These are phyloP conservation scores for Pseudogymnoascus sp. DNA, from an alignment of 2,329 filamentous ascomycete genomes.

Conservation along the genomic window DNA sequence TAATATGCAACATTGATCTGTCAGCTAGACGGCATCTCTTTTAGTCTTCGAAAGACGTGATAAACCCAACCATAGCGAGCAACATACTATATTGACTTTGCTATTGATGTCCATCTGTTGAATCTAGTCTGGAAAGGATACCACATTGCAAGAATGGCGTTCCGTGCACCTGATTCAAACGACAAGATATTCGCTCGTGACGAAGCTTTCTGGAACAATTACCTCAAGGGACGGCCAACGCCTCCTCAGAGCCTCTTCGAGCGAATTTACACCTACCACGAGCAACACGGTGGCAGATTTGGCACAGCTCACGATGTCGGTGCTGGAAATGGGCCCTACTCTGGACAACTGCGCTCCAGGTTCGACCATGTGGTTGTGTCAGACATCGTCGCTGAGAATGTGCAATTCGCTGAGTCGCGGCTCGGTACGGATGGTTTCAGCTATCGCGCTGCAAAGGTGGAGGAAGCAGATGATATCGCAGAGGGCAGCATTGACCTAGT, in stretches of 20 bases:
- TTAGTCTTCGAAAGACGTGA: too few relatives aligned
- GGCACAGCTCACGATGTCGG: slow-evolving; percentile 20
- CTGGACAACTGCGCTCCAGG: slow-evolving; percentile 12
- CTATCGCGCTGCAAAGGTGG: slow-evolving; percentile 15
- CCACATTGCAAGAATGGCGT: not conserved
- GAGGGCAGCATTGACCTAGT: slow-evolving; percentile 14
- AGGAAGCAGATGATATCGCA: slow-evolving; percentile 16
- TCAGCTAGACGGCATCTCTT: too few relatives aligned
- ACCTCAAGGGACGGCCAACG: slow-evolving; percentile 19
- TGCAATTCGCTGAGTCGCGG: slow-evolving; percentile 15
- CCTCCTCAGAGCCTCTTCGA: slow-evolving; percentile 18
- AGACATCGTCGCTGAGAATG: slow-evolving; percentile 17
- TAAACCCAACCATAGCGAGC: too few relatives aligned
- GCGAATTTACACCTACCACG: slow-evolving; percentile 21
- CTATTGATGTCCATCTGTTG: too few relatives aligned
- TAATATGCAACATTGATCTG: too few relatives aligned
- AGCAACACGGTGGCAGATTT: slow-evolving; percentile 8
- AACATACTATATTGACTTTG: too few relatives aligned
- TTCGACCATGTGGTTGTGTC: slow-evolving; percentile 22
- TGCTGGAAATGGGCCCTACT: slow-evolving; percentile 20
- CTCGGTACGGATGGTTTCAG: slow-evolving; percentile 12
- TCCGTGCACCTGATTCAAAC: not conserved
- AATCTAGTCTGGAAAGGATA: too few relatives aligned
- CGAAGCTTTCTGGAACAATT: slow-evolving; percentile 21
- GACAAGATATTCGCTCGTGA: slow-evolving; percentile 12